Conservation (phyloP, 345 rosid genomes). For the Syzygium grande region DNA sequence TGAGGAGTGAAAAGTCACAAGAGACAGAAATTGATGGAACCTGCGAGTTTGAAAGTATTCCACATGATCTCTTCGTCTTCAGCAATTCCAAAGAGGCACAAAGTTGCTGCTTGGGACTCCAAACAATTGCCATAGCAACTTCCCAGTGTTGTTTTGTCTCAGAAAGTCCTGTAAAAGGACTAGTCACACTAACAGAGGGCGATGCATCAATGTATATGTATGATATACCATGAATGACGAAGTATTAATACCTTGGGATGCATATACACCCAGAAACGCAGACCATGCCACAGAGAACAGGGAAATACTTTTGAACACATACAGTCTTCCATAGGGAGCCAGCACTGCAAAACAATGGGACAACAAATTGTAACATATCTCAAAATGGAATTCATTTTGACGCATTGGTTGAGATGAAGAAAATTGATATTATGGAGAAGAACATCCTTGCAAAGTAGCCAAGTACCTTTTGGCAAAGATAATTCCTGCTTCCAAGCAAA, state of each 20-base stretch:
- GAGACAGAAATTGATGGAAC: constrained; percentile 16
- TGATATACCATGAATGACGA: not conserved
- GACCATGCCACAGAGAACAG: constrained; percentile 49
- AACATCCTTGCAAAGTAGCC: not conserved
- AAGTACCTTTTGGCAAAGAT: constrained; percentile 84
- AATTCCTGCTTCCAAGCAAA: constrained; percentile 83
- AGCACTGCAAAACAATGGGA: constrained; percentile 50
- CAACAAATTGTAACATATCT: not conserved
- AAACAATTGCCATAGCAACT: constrained; percentile 85
- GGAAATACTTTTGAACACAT: constrained; percentile 70
- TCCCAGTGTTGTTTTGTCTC: constrained; percentile 95
- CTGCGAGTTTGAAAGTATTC: constrained; percentile 72
- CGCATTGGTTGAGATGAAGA: not conserved
- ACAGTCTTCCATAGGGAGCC: constrained; percentile 94
- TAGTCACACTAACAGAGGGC: not conserved
- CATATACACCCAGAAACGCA: constrained; percentile 93
- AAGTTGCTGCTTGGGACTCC: constrained; percentile 71
- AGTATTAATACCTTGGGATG: constrained; percentile 80
- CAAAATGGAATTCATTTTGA: not conserved
- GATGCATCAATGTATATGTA: not conserved
- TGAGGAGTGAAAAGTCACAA: not conserved
- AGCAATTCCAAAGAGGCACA: constrained; percentile 79
- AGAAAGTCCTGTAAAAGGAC: constrained; percentile 61
- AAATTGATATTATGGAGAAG: not conserved
- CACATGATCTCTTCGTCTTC: constrained; percentile 95